Base-by-base conservation (phyloP, 2,329 filamentous ascomycete genomes). In the Periglandula ipomoeae region DNA sequence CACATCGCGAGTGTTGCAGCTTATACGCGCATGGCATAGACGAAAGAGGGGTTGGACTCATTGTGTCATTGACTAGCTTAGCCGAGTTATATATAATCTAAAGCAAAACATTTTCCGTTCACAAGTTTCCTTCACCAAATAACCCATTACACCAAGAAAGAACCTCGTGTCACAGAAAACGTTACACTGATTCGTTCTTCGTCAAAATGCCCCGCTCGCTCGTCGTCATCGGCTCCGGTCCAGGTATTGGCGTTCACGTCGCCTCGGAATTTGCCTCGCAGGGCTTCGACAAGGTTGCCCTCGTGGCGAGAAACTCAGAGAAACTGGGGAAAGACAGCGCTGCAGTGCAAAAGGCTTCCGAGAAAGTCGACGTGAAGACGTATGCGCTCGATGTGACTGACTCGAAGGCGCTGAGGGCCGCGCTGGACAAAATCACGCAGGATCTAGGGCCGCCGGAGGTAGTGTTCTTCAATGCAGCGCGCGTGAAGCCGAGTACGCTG, bases 181-280 rank as follows among this genome's bases (percentile, higher is more conserved):
- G n/a, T n/a, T n/a, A n/a, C n/a, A n/a, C n/a, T n/a, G n/a, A n/a
- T n/a, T n/a, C n/a, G n/a, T n/a, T n/a, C n/a, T n/a, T n/a, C 22
- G 24, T 17, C 15, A 42, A 7, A 23, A 42, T 46, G 44, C 27
- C 30, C 24, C 17, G 34, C n/a, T 15, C 40, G 4, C 47, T 53
- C 17, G 78, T 95, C 49, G 79, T 96, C 40, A 95, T 90, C 24
- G 90, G 90, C 54, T 90, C 89, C 46, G 94, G 88, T 11, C 90
- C 95, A 66, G 90, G 90, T 55, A 82, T 96, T 54, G 90, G 90
- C 62, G 94, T 93, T 70, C 89, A 95, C 70, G 95, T 87, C 64
- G 87, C 89, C 26, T 75, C 85, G 30, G 86, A 94, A 62, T 81
- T 95, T 47, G 88, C 89, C 19, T 72, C 78, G 48, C 88, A 89